Conservation (phyloP, 2,329 filamentous ascomycete species). For the Penicillium sp. region DNA sequence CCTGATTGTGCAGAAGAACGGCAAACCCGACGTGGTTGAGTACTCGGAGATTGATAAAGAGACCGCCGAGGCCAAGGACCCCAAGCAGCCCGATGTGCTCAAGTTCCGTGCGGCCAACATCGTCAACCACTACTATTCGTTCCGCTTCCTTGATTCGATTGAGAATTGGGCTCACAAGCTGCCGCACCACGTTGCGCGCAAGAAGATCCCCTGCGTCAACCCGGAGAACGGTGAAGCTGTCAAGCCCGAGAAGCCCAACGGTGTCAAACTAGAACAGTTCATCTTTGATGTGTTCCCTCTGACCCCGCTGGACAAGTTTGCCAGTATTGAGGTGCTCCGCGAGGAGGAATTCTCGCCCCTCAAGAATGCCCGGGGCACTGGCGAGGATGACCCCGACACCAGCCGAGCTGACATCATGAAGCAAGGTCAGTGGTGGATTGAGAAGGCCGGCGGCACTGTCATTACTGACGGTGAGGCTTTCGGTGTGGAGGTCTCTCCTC, state of each 20-base stretch:
- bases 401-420: conserved; percentile 84
- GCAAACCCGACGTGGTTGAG: conserved; percentile 93
- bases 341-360: conserved; percentile 97
- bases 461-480: conserved; percentile 55
- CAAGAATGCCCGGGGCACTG: conserved; percentile 82
- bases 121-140: conserved; percentile 99
- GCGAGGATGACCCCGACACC: conserved; percentile 90
- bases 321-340: conserved; percentile 88
- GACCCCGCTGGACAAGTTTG: conserved; percentile 79
- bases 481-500: conserved; percentile 84
- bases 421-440: conserved; percentile 81
- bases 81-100: conserved; percentile 71
- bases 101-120: conserved; percentile 98
- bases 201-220: conserved; percentile 92
- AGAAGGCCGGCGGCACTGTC: conserved; percentile 70
- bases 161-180: conserved; percentile 78
- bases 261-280: conserved; percentile 98
- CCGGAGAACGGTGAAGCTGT: conserved; percentile 68
- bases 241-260: conserved; percentile 92
- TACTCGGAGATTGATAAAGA: conserved; percentile 92
- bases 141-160: conserved; percentile 84
- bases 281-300: conserved; percentile 98
- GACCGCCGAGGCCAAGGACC: conserved; percentile 83
- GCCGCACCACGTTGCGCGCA: conserved; percentile 90
- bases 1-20: conserved; percentile 89